Percentiles rank a stretch among this genome's conserved stretches.
Conservation (phyloP, 192 early-diverging fungal species). For the Podila horticola region DNA sequence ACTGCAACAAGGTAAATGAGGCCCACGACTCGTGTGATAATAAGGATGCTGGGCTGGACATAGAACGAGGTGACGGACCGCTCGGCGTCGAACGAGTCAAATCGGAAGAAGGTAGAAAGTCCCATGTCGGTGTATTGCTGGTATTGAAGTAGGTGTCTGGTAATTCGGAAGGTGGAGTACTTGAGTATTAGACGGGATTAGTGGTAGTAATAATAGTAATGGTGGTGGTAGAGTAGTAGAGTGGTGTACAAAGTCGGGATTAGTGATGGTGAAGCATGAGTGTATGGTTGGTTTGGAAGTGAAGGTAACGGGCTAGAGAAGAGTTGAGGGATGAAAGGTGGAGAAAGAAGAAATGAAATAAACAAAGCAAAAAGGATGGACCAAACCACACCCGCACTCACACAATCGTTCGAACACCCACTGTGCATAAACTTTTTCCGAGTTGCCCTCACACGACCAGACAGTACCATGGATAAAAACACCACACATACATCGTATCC, state of each 20-base stretch:
- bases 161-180: background rate
- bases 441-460: background rate
- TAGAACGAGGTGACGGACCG: constrained; percentile 5
- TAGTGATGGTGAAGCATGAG: background rate
- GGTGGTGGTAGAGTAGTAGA: background rate
- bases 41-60: constrained; percentile 2
- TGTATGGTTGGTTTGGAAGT: background rate
- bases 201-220: background rate
- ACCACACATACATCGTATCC: background rate
- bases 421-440: background rate
- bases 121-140: too few relatives aligned
- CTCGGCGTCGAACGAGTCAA: constrained; percentile 7
- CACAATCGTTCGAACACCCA: background rate
- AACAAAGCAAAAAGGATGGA: background rate
- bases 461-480: background rate
- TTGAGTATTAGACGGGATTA: background rate
- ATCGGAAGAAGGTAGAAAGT: background rate
- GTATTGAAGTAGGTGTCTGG: too few relatives aligned
- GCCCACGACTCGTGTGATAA: constrained; percentile 3
- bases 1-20: constrained; percentile 11
- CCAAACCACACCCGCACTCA: background rate
- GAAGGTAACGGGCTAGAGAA: background rate
- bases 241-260: background rate
- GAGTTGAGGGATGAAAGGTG: background rate
- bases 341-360: background rate